Conservation (phyloP, 106 monocot species). For the Dioscorea dumetorum region DNA sequence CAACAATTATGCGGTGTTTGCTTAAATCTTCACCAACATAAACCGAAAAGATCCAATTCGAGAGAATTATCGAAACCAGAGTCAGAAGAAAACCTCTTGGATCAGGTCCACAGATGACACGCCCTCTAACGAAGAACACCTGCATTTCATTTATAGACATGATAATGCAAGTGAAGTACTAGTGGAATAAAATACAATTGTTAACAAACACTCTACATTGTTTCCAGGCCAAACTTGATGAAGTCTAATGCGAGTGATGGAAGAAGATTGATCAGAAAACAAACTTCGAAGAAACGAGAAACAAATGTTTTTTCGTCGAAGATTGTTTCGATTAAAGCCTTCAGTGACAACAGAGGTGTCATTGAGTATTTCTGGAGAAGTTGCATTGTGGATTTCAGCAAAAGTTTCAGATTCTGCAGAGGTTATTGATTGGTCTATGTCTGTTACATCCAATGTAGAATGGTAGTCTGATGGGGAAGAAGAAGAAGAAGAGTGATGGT, state of each 20-base stretch:
- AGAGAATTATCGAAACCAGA: slow-evolving; percentile 16
- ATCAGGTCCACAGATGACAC: slow-evolving; percentile 32
- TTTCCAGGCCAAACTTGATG: slow-evolving; percentile 38
- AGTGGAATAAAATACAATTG: too few relatives aligned
- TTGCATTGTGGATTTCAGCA: not conserved
- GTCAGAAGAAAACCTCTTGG: slow-evolving; percentile 31
- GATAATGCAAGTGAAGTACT: not conserved
- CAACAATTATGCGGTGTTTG: not conserved
- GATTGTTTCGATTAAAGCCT: not conserved
- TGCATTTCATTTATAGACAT: not conserved
- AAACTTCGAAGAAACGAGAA: not conserved
- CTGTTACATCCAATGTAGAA: too few relatives aligned
- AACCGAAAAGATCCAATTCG: slow-evolving; percentile 25
- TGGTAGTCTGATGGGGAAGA: too few relatives aligned
- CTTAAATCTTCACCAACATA: slow-evolving; percentile 6
- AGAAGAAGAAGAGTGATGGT: too few relatives aligned
- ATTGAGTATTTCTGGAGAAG: not conserved
- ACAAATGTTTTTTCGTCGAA: not conserved
- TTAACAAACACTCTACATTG: slow-evolving; percentile 10
- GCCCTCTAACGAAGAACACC: slow-evolving; percentile 37
- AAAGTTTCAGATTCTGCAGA: not conserved
- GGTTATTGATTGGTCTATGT: too few relatives aligned
- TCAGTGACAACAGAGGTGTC: not conserved
- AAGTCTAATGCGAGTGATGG: slow-evolving; percentile 7
- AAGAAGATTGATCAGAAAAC: not conserved